Conservation (phyloP, 2,329 filamentous ascomycete species). For the Clarireedia paspali region DNA sequence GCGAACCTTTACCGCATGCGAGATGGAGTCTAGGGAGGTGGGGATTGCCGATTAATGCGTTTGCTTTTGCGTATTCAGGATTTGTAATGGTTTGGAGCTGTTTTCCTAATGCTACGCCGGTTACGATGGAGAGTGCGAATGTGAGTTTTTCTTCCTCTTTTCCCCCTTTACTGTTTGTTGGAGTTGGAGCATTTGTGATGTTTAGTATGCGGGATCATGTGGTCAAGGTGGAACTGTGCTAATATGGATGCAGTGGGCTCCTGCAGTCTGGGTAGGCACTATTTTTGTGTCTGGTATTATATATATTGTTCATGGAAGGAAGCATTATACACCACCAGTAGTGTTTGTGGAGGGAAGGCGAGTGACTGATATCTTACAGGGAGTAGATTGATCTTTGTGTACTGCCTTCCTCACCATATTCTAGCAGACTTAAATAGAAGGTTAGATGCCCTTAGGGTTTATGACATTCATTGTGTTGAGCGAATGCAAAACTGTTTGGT, state of each 20-base stretch:
- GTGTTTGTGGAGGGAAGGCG: constrained; percentile 5
- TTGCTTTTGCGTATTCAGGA: constrained; percentile 37
- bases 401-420: too few species aligned
- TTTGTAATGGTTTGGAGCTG: constrained; percentile 41
- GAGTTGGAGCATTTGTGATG: too few species aligned
- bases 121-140: constrained; percentile 25
- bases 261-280: constrained; percentile 17
- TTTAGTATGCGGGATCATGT: background rate
- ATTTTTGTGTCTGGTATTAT: constrained; percentile 15
- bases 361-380: background rate
- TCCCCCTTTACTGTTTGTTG: too few species aligned
- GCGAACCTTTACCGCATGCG: constrained; percentile 32
- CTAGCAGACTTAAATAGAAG: too few species aligned
- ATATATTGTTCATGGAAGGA: constrained; percentile 30
- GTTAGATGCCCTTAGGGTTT: too few species aligned
- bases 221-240: background rate
- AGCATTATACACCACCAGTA: constrained; percentile 28
- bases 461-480: too few species aligned
- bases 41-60: constrained; percentile 36
- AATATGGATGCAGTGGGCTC: constrained; percentile 37
- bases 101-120: constrained; percentile 35
- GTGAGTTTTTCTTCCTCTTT: background rate
- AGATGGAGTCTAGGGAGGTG: constrained; percentile 37
- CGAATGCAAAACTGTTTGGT: too few species aligned
- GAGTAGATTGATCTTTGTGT: background rate